Evolutionary conservation across 2,329 filamentous ascomycete genomes (phyloP), one percentile per base, ranked within the genome.

Genomic region (Cladorrhinum sp.): DNA sequence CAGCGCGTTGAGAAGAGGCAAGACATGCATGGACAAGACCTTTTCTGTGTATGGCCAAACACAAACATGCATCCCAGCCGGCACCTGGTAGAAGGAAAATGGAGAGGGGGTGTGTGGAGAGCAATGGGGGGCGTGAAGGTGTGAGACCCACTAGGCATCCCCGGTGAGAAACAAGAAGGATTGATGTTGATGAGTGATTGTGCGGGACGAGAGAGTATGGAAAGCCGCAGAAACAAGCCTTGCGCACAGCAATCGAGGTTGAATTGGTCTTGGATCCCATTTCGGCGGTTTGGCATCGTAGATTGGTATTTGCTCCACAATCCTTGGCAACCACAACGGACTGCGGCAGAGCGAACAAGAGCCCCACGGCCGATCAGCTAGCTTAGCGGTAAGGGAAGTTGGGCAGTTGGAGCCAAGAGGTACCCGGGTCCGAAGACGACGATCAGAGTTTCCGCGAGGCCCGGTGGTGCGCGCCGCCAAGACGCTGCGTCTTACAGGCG

Each of bases 281-380:
- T 58, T 65, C 56, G 66, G 62, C 59, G 67, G 60, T 58, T 64
- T 62, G 63, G 64, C 62, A 67, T 68, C 64, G 59, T 60, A 65
- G 64, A 65, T 65, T 66, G 65, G 58, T 62, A 64, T 67, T 62
- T 67, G 60, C 55, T 64, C 62, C 60, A 64, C 54, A 64, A 49
- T 48, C 38, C 66, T 69, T 68, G 66, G 66, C 66, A 58, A 58
- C 50, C 55, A 66, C 59, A 57, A 63, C 62, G 41, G 59, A 57
- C 61, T 64, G 64, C 62, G 62, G 59, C 64, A 66, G 61, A 62
- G 63, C 52, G 20, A 50, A 45, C 16, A n/a, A 52, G 50, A 32
- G 62, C 61, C 54, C 58, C 64, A 63, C 65, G 63, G 63, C 59
- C 58, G 64, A 66, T 66, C 65, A 53, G n/a, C 61, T 64, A 58